Conservation (phyloP, 2,329 filamentous ascomycete species). For the Microcera coccophila region DNA sequence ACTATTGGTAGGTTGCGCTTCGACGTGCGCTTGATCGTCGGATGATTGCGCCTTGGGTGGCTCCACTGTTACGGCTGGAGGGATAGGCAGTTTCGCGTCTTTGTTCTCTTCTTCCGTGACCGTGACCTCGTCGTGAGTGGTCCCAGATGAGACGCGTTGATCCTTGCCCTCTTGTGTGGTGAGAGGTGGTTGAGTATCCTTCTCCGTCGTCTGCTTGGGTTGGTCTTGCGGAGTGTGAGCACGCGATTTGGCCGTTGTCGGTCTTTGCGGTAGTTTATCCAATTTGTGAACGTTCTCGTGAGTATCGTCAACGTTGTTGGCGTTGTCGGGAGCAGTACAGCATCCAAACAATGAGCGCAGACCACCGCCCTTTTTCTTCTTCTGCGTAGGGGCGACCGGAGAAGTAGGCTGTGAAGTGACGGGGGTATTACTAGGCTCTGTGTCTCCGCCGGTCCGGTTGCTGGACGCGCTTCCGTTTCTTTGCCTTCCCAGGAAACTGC, state of each 20-base stretch:
- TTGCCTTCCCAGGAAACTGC: constrained; percentile 59
- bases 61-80: constrained; percentile 41
- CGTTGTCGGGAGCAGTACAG: constrained; percentile 61
- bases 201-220: constrained; percentile 45
- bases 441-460: constrained; percentile 55
- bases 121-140: constrained; percentile 45
- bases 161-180: constrained; percentile 38
- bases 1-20: constrained; percentile 44
- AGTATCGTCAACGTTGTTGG: constrained; percentile 50
- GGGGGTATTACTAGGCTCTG: constrained; percentile 48
- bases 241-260: constrained; percentile 52
- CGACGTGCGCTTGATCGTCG: constrained; percentile 23
- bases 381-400: constrained; percentile 45
- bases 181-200: constrained; percentile 39
- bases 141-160: constrained; percentile 45
- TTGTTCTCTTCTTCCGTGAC: constrained; percentile 40
- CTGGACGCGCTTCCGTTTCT: constrained; percentile 66
- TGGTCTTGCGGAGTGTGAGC: constrained; percentile 52
- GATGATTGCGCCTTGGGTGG: constrained; percentile 34
- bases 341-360: constrained; percentile 61
- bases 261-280: constrained; percentile 52
- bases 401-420: constrained; percentile 51
- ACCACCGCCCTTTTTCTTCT: constrained; percentile 54
- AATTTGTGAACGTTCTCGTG: constrained; percentile 57
- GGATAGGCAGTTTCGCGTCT: constrained; percentile 44